These are phyloP conservation scores for Trichoderma koningiopsis DNA, from an alignment of 2,329 filamentous ascomycete genomes.

Conservation along the genomic window DNA sequence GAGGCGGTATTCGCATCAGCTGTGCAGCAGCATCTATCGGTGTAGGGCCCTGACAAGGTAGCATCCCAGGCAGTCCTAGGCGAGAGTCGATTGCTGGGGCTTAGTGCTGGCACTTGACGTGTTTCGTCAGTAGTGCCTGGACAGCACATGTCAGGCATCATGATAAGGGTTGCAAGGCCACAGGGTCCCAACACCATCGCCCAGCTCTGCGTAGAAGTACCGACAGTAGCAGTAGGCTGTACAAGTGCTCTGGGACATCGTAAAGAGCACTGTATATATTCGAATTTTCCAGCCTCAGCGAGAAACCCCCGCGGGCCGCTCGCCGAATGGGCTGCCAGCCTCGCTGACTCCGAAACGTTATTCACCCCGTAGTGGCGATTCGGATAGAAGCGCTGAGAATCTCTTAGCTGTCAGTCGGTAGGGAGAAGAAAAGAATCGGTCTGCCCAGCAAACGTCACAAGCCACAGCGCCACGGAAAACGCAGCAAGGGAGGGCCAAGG, in stretches of 20 bases:
- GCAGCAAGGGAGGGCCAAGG: conserved; percentile 2
- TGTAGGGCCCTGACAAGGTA: conserved; percentile 2
- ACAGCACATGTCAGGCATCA: conserved; percentile 22
- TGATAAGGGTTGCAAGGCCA: conserved; percentile 10
- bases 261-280: not conserved
- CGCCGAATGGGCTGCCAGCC: conserved; percentile 2
- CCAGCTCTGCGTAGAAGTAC: not conserved
- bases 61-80: not conserved
- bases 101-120: not conserved
- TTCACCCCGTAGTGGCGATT: conserved; percentile 14
- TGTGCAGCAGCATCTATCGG: conserved; percentile 8
- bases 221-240: not conserved
- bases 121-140: not conserved
- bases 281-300: not conserved
- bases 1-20: conserved; percentile 18
- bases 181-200: not conserved
- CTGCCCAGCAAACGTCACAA: conserved; percentile 23
- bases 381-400: conserved; percentile 16
- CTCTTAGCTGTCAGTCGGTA: not conserved
- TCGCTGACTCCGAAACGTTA: conserved; percentile 20
- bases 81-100: not conserved
- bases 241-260: not conserved
- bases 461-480: conserved; percentile 24
- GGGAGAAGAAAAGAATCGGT: conserved; percentile 20
- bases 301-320: not conserved